A percentile compares a stretch with the other conserved stretches of the same genome.
These are phyloP conservation scores for apple (Malus domestica) DNA, from an alignment of 306 rosid species.

Conservation along the genomic window DNA sequence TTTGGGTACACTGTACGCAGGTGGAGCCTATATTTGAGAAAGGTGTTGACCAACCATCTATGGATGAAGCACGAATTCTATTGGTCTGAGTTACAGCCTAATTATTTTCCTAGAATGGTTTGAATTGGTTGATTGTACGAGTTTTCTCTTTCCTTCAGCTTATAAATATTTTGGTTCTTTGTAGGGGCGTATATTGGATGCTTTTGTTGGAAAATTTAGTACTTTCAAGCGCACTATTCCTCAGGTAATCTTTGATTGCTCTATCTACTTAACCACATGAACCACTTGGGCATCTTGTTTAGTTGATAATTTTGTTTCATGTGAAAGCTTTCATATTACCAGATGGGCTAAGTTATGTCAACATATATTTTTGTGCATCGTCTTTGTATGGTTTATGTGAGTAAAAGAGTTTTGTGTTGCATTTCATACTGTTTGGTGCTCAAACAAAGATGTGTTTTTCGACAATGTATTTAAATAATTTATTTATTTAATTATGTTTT, in stretches of 20 bases:
- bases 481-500: background rate
- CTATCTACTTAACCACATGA: background rate
- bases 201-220: slow-evolving; percentile 96
- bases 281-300: background rate
- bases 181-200: slow-evolving; percentile 94
- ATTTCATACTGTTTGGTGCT: background rate
- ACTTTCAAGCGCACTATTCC: slow-evolving; percentile 94
- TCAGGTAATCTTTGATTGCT: slow-evolving; percentile 49
- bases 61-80: slow-evolving; percentile 92
- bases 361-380: background rate
- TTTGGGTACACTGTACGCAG: slow-evolving; percentile 40
- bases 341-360: background rate
- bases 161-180: slow-evolving; percentile 17
- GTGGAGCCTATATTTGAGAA: slow-evolving; percentile 99
- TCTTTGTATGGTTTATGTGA: background rate
- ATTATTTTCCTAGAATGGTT: slow-evolving; percentile 15
- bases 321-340: background rate
- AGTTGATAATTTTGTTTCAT: background rate
- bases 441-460: background rate
- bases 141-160: slow-evolving; percentile 14
- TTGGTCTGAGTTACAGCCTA: slow-evolving; percentile 52
- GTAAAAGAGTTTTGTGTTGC: background rate
- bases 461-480: background rate
- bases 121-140: background rate
- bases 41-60: slow-evolving; percentile 89